Base-by-base conservation (phyloP, 1,139 yeast genomes). In the Magnusiomyces fungicola region DNA sequence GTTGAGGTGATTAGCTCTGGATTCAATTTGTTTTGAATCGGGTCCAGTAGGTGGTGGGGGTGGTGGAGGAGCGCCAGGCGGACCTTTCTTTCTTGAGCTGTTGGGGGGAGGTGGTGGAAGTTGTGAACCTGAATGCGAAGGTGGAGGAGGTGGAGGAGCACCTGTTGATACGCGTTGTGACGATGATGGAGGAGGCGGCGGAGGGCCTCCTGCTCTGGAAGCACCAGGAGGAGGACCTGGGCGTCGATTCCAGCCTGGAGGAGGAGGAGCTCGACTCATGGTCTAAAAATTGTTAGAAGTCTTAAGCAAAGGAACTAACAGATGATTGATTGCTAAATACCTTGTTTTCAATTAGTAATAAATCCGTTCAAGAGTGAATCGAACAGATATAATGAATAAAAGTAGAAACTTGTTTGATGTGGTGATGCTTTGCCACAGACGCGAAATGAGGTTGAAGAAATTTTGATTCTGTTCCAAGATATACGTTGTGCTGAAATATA, bases 121-220 rank as follows among this genome's bases (percentile, higher is more conserved):
- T 33, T 61, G 55, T 3, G 56, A 50, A 16, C n/a, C n/a, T n/a
- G n/a, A n/a, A 27, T 27, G 7, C 10, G 36, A 32, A 12, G 55
- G 54, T 23, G 53, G 50, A 38, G 53, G 58, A 30, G 61, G 55
- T 3, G 56, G 50, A 16, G 66, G 61, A 3, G 66, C 59, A 12
- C 67, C 63, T n/a, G n/a, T n/a, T n/a, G n/a, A n/a, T n/a, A n/a
- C n/a, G n/a, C n/a, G n/a, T 9, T 66, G 64, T 2, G 63, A 61
- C 14, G 61, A 63, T 3, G 69, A 62, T n/a, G 70, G 64, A 3
- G 66, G 62, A 14, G 65, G 60, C 4, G 62, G 51, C 3, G 59
- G 55, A n/a, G 54, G 52, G 14, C 39, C 38, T 25, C 48, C 21
- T 12, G 47, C n/a, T 21, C 34, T 25, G 47, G 32, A 18, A 54